A percentile compares a stretch with the other conserved stretches of the same genome.
Evolutionary conservation across 306 rosid genomes (phyloP).

Genomic region (Oxytropis ochrocephala): DNA sequence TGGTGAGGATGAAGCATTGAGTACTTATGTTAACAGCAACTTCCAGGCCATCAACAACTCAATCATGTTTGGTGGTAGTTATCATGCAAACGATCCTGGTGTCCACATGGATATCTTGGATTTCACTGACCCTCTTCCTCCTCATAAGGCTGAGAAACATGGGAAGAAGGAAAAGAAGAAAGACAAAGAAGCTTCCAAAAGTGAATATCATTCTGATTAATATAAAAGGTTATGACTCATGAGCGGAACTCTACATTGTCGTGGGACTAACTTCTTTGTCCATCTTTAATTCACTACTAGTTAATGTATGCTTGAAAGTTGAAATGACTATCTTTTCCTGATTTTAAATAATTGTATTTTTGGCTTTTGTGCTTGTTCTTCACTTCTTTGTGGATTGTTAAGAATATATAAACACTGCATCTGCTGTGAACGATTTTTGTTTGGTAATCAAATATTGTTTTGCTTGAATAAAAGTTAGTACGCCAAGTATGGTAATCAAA

Average conservation of each 20-base stretch:
- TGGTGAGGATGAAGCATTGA: constrained; percentile 31
- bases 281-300: not conserved
- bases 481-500: too few relatives aligned
- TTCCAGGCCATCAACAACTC: constrained; percentile 85
- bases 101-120: constrained; percentile 65
- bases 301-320: constrained; percentile 1
- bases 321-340: constrained; percentile 1
- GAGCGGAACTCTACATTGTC: not conserved
- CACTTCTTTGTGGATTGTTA: not conserved
- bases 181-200: constrained; percentile 30
- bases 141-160: constrained; percentile 31
- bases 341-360: not conserved
- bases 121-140: constrained; percentile 25
- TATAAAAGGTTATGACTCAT: not conserved
- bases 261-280: constrained; percentile 1
- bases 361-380: not conserved
- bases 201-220: constrained; percentile 15
- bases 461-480: too few relatives aligned
- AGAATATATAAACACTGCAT: too few relatives aligned
- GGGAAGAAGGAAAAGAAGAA: constrained; percentile 34
- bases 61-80: constrained; percentile 72
- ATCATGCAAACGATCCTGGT: constrained; percentile 76
- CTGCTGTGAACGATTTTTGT: too few relatives aligned
- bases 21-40: constrained; percentile 75
- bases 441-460: too few relatives aligned